Base-by-base conservation (phyloP, 352 stramenopile species). In the Globisporangium nagaii region DNA sequence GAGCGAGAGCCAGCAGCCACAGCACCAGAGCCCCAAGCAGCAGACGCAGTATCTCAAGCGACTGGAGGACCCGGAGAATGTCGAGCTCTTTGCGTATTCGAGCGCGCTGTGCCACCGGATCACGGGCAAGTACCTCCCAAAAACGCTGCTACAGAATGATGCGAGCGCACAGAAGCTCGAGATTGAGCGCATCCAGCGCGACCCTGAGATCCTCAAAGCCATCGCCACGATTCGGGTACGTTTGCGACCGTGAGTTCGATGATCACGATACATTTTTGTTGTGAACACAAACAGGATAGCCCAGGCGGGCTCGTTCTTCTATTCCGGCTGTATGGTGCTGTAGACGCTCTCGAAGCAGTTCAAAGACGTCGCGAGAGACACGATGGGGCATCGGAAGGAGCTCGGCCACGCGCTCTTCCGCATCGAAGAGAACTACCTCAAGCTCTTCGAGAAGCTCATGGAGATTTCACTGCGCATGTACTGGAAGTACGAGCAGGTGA, bases 381-480 rank as follows among this genome's bases (percentile, higher is more conserved):
- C 77, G 2, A 70, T 88, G 50, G 77, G 77, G 0, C 80, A 90
- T 25, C 75, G 80, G 4, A 82, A 73, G 44, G 77, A 87, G 37
- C 59, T 90, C 1, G 80, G 80, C 0, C 77, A 86, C 37, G 56
- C 72, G 13, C 58, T 90, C 10, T 75, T 90, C 37, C 79, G 75
- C 4, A 85, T 90, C 27, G 77, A 90, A 63, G 75, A 85, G 44
- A 86, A 61, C 45, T 90, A 90, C 45, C 53, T 90, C 36, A 84
- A 83, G 40, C 63, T 88, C 1, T 90, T 88, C 65, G 80, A 90
- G 39, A 86, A 85, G 56, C 59, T 90, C 30, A 47, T 88, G n/a
- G 80, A 88, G 57, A 66, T 86, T 34, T 85, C 80, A 3, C 19
- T 90, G 44, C 65, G 75, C 0, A 68, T 90, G 57, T 90, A 88